Evolutionary conservation across 129 eudicot genomes (phyloP).

Genomic region (Pittosporum tobira): DNA sequence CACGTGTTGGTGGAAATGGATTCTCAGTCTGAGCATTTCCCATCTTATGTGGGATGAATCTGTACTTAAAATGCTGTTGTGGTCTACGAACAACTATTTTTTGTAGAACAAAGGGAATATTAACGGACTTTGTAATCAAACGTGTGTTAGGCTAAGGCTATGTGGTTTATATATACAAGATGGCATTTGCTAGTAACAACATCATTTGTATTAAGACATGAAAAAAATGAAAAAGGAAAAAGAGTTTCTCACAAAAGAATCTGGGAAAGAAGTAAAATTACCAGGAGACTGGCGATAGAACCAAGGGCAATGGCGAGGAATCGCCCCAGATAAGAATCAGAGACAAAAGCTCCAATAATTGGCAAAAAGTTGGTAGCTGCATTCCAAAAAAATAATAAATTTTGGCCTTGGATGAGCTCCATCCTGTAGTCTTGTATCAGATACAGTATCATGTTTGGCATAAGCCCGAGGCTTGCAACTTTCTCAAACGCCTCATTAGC

Average conservation of each 20-base stretch:
- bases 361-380: slow-evolving; percentile 75
- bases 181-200: too few relatives aligned
- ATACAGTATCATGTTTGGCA: slow-evolving; percentile 68
- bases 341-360: slow-evolving; percentile 61
- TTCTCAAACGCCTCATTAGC: slow-evolving; percentile 79
- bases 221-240: not conserved
- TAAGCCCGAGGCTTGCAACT: slow-evolving; percentile 72
- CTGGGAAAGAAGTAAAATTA: slow-evolving; percentile 12
- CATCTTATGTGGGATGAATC: too few relatives aligned
- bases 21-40: too few relatives aligned
- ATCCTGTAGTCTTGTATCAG: slow-evolving; percentile 62
- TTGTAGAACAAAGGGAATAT: too few relatives aligned
- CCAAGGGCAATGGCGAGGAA: slow-evolving; percentile 62
- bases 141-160: too few relatives aligned
- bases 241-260: not conserved
- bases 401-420: slow-evolving; percentile 44
- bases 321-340: slow-evolving; percentile 75
- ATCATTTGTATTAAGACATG: too few relatives aligned
- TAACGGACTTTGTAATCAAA: too few relatives aligned
- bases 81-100: too few relatives aligned
- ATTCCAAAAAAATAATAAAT: slow-evolving; percentile 46
- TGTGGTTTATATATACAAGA: too few relatives aligned
- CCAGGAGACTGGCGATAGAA: slow-evolving; percentile 39
- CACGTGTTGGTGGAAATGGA: too few relatives aligned
- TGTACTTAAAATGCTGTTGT: too few relatives aligned